A percentile compares a stretch with the other conserved stretches of the same genome.
These are phyloP conservation scores for Vicia sativa DNA, from an alignment of 306 rosid genomes.

Conservation along the genomic window DNA sequence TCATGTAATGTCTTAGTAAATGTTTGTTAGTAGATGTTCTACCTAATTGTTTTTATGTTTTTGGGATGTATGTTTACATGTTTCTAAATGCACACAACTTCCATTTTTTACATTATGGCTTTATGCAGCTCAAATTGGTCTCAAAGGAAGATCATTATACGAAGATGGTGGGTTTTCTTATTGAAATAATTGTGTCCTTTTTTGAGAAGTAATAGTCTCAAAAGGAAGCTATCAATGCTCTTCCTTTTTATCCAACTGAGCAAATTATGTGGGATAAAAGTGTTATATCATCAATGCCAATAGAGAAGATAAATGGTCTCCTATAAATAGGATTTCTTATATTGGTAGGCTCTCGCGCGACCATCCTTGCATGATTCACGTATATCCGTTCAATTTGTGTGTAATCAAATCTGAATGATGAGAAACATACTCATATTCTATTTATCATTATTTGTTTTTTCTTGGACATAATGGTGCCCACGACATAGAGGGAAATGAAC, in stretches of 20 bases:
- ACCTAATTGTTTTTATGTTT: too few species aligned
- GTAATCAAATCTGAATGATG: conserved; percentile 30
- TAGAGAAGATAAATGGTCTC: too few species aligned
- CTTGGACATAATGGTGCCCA: conserved; percentile 89
- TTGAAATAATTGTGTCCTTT: conserved; percentile 91
- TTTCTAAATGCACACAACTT: too few species aligned
- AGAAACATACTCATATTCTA: conserved; percentile 8
- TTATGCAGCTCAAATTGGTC: conserved; percentile 86
- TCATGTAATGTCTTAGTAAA: too few species aligned
- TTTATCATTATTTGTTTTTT: conserved; percentile 65
- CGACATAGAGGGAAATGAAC: conserved; percentile 84
- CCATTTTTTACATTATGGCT: conserved; percentile 23
- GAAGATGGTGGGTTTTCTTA: conserved; percentile 84
- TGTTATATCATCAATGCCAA: conserved; percentile 88
- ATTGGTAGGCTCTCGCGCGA: too few species aligned
- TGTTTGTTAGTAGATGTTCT: too few species aligned
- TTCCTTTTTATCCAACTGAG: conserved; percentile 96
- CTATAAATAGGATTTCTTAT: too few species aligned
- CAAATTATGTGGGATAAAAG: conserved; percentile 99
- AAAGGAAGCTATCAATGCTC: conserved; percentile 96
- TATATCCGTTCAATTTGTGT: conserved; percentile 31
- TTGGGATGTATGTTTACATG: too few species aligned
- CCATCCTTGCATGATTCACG: conserved; percentile 99
- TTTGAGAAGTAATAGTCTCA: conserved; percentile 96
- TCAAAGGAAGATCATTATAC: conserved; percentile 94